phyloP scores from a whole-genome alignment of 345 rosid genomes.

The Heritiera fomes region DNA sequence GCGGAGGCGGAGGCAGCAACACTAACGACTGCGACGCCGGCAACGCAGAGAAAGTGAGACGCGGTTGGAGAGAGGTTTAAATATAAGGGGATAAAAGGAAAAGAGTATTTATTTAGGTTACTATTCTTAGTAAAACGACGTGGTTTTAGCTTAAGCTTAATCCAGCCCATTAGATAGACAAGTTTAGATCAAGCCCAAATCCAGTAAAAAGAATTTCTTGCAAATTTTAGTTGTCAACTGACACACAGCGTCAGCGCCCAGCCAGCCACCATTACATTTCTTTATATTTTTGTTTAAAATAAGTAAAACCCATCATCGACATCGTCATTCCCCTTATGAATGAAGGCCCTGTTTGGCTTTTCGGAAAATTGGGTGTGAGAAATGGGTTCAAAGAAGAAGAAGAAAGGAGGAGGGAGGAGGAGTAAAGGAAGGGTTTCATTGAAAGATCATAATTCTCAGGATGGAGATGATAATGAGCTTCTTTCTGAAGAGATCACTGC shows the following conservation, averaged over 20 bases:
- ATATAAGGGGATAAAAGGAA: too few relatives aligned
- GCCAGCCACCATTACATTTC: background rate
- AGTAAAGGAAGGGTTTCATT: slow-evolving; percentile 61
- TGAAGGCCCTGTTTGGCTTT: slow-evolving; percentile 5
- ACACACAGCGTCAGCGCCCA: background rate
- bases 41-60: too few relatives aligned
- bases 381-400: slow-evolving; percentile 22
- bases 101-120: too few relatives aligned
- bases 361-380: slow-evolving; percentile 1
- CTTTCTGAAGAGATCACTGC: slow-evolving; percentile 94
- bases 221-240: too few relatives aligned
- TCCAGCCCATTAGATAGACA: too few relatives aligned
- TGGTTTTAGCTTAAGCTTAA: too few relatives aligned
- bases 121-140: too few relatives aligned
- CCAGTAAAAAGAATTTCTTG: too few relatives aligned
- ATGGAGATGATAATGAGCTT: slow-evolving; percentile 68
- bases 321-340: background rate
- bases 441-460: slow-evolving; percentile 60
- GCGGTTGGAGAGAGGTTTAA: too few relatives aligned
- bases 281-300: background rate
- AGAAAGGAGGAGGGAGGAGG: slow-evolving; percentile 46
- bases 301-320: background rate
- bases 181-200: too few relatives aligned
- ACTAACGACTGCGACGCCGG: too few relatives aligned
- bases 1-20: too few relatives aligned